phyloP scores from a whole-genome alignment of 2,329 filamentous ascomycete genomes.

The Acrocalymma vagum region DNA sequence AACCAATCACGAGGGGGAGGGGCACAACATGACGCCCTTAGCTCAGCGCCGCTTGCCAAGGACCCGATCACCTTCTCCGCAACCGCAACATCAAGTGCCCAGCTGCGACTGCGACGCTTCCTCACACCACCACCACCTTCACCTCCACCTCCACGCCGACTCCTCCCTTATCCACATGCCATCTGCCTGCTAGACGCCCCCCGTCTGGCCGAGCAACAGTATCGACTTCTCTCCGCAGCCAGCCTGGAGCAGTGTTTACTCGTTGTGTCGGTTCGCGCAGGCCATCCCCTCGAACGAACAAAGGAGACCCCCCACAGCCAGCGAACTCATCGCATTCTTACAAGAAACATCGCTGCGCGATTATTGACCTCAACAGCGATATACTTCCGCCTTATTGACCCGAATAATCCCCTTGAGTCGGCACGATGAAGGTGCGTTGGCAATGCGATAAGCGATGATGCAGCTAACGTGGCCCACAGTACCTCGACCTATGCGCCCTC shows the following conservation, averaged over 20 bases:
- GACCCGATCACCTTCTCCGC: slow-evolving; percentile 32
- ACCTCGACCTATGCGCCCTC: slow-evolving; percentile 88
- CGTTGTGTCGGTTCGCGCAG: slow-evolving; percentile 48
- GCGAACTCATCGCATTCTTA: slow-evolving; percentile 29
- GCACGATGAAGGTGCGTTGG: slow-evolving; percentile 49
- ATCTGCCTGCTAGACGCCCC: slow-evolving; percentile 49
- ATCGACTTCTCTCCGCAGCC: slow-evolving; percentile 50
- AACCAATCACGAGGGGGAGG: slow-evolving; percentile 35
- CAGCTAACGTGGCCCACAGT: slow-evolving; percentile 65
- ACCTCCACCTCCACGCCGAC: slow-evolving; percentile 20
- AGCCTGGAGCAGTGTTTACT: slow-evolving; percentile 50
- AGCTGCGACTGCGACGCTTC: slow-evolving; percentile 21
- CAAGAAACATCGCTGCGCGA: slow-evolving; percentile 10
- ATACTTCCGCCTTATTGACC: no score
- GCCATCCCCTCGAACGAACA: slow-evolving; percentile 39
- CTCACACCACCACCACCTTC: slow-evolving; percentile 28
- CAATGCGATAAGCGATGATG: slow-evolving; percentile 30
- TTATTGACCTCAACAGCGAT: no score
- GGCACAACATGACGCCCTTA: slow-evolving; percentile 35
- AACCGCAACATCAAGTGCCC: slow-evolving; percentile 28
- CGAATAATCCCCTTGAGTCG: no score
- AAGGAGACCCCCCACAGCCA: slow-evolving; percentile 32
- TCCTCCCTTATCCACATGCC: slow-evolving; percentile 31
- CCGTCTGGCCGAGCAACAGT: slow-evolving; percentile 49
- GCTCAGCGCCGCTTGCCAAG: slow-evolving; percentile 28